Conservation (phyloP, 371 early-diverging fungal species). For the Batkoa obscura region DNA sequence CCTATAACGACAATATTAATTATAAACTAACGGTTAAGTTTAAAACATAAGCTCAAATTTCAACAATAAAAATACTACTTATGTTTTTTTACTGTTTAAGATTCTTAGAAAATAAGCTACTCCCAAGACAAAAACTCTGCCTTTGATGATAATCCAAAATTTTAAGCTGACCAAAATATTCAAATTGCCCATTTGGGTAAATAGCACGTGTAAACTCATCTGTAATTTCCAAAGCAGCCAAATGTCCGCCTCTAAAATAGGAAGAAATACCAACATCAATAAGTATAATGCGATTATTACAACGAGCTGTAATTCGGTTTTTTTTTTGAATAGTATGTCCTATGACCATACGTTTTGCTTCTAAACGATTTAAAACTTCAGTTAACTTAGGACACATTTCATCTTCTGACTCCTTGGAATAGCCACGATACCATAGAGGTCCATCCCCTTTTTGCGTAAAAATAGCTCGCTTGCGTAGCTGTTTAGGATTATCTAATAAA, state of each 20-base stretch:
- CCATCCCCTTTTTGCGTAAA: conserved; percentile 14
- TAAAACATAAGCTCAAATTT: too few species aligned
- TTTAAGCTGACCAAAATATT: too few species aligned
- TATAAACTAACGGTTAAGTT: too few species aligned
- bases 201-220: background rate
- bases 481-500: background rate
- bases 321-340: conserved; percentile 51
- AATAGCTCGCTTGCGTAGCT: background rate
- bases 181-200: background rate
- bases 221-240: conserved; percentile 9
- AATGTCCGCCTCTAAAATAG: conserved; percentile 25
- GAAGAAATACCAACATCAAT: conserved; percentile 60
- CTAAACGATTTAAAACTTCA: conserved; percentile 22
- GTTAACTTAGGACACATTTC: conserved; percentile 24
- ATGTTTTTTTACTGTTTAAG: too few species aligned
- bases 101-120: too few species aligned
- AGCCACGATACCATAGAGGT: conserved; percentile 43
- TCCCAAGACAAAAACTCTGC: too few species aligned
- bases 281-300: conserved; percentile 32
- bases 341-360: conserved; percentile 47
- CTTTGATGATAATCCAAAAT: too few species aligned
- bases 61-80: too few species aligned
- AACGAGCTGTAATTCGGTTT: conserved; percentile 37
- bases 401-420: conserved; percentile 30
- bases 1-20: too few species aligned